A percentile compares a stretch with the other conserved stretches of the same genome.
Evolutionary conservation across 2,329 filamentous ascomycete species (phyloP).

Genomic region (Aureobasidium sp.): DNA sequence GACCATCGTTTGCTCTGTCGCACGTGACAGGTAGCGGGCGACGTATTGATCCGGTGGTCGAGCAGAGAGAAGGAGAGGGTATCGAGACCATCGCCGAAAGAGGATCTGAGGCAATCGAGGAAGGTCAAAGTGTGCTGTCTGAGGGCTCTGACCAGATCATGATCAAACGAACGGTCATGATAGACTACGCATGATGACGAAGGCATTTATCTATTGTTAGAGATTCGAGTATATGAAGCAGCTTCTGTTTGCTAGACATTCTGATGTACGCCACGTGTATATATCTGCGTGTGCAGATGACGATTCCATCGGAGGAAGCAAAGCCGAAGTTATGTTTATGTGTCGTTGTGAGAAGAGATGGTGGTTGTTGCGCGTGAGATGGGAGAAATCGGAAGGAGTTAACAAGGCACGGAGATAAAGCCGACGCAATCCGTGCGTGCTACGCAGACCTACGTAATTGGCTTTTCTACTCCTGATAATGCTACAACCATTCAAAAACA

Average conservation of each 20-base stretch:
- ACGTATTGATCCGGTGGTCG: not conserved
- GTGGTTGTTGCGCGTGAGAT: not conserved
- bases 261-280: not conserved
- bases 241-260: not conserved
- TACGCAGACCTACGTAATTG: not conserved
- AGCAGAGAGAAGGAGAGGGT: not conserved
- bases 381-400: not conserved
- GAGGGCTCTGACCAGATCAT: conserved; percentile 6
- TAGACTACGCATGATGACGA: not conserved
- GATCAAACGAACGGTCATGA: conserved; percentile 10
- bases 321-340: not conserved
- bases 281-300: not conserved
- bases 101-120: not conserved
- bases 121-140: not conserved
- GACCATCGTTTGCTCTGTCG: not conserved
- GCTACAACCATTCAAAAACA: not conserved
- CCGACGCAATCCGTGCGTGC: not conserved
- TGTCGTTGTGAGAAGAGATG: not conserved
- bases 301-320: not conserved
- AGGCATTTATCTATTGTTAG: not conserved
- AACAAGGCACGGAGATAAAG: not conserved
- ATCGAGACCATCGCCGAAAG: not conserved
- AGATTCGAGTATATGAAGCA: not conserved
- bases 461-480: not conserved
- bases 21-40: not conserved